Base-by-base conservation (phyloP, 2,329 filamentous ascomycete species). In the Leptographium wingfieldii region DNA sequence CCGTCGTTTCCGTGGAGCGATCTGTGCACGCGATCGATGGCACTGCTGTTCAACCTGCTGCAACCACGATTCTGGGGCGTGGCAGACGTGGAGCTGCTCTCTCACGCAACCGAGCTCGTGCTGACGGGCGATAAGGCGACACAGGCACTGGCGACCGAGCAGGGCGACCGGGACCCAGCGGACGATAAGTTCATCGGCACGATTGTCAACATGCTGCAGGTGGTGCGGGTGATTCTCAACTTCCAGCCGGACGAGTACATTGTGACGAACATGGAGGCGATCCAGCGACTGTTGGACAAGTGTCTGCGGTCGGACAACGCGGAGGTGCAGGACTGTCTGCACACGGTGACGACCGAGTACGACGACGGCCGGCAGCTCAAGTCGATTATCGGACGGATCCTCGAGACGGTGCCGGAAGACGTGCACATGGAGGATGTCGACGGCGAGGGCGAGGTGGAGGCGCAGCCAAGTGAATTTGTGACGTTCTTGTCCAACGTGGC, bases 241-340 rank as follows among this genome's bases (percentile, higher is more conserved):
- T 85, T 87, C 63, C 95, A 96, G 72, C 78, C 88, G 0, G 86
- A 96, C 67, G 90, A 96, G 3, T 99, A 94, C 94, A 86, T 97
- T 46, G 74, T 91, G 58, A 84, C 84, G 67, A 89, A 90, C 64
- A 81, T 95, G 66, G 73, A 86, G 0, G 77, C 84, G 33, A 79
- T 97, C 33, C 90, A 96, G 70, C 95, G 90, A 69, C 83, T 97
- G 14, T 74, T 97, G 16, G 92, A 96, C 64, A 96, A 95, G 74
- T 84, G 88, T 14, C 75, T 99, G 59, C 90, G 88, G 67, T 92
- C 86, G 3, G 92, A 97, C 65, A 88, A 92, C 64, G 83, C 90
- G 0, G 94, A 99, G 69, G 84, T 99, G 10, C 95, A 99, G 67
- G 92, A 97, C 68, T 96, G 89, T 68, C 75, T 97, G 38, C 90